Conservation (phyloP, 176 grass and related monocot genomes). For the Echinochloa phyllopogon region DNA sequence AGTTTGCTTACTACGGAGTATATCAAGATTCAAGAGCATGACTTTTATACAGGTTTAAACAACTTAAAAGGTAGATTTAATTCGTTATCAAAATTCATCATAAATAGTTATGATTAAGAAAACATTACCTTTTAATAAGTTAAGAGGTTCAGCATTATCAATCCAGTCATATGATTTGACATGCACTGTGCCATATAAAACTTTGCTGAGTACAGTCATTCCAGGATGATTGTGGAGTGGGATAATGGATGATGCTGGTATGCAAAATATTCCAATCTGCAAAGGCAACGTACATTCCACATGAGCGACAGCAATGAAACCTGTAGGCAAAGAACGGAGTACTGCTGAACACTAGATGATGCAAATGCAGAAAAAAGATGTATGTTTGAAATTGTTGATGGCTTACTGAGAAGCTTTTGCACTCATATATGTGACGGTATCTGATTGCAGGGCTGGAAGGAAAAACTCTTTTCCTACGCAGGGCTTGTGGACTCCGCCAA, state of each 20-base stretch:
- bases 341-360: not conserved
- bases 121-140: slow-evolving; percentile 48
- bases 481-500: slow-evolving; percentile 43
- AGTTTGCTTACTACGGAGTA: not conserved
- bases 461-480: slow-evolving; percentile 46
- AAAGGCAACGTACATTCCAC: not conserved
- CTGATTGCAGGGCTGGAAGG: slow-evolving; percentile 63
- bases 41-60: not conserved
- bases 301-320: not conserved
- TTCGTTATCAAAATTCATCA: not conserved
- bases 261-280: slow-evolving; percentile 88
- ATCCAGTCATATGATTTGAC: slow-evolving; percentile 78
- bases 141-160: slow-evolving; percentile 34
- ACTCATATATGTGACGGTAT: slow-evolving; percentile 76
- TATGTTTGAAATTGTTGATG: slow-evolving; percentile 4
- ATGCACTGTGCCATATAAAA: slow-evolving; percentile 69
- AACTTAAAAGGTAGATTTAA: not conserved
- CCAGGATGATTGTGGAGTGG: slow-evolving; percentile 84
- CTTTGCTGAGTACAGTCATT: slow-evolving; percentile 77
- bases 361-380: slow-evolving; percentile 10
- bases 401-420: slow-evolving; percentile 65
- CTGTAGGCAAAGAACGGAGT: not conserved
- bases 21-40: not conserved
- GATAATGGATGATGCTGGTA: slow-evolving; percentile 77
- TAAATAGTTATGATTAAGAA: not conserved